Evolutionary conservation across 2,329 filamentous ascomycete species (phyloP), one percentile per base, ranked within the genome.

Genomic region (Talaromyces sp.): DNA sequence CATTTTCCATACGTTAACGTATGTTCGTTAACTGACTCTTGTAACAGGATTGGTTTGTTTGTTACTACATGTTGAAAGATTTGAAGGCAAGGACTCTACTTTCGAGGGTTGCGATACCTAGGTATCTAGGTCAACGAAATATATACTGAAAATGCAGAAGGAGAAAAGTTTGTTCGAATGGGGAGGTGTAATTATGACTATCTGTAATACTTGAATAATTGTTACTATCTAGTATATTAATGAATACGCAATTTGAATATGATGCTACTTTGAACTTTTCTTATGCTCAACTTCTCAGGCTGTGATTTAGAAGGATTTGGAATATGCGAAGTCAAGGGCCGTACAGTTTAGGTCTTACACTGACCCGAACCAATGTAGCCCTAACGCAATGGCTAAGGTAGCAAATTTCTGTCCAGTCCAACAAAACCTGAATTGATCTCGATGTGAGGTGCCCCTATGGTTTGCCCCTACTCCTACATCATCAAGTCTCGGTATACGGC

Each of bases 1-100:
- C 7, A 2, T 19, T 22, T 8, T 47, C 17, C 47, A 22, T 51
- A 5, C 36, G n/a, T 25, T 10, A 31, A 13, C 1, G 5, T 64
- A 5, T 22, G 6, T 19, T 13, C 62, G 51, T 29, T 31, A 45
- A 64, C 63, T 68, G 72, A 72, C 72, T 64, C n/a, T 22, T 2
- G 3, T 51, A 63, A 10, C 65, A 79, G 77, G 58, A 71, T 81
- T 58, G 79, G 79, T 66, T 72, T 81, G 45, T 81, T 72, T 69
- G 75, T 81, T 65, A 80, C 78, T n/a, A 74, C 73, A 60, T 80
- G 78, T 69, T 80, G 74, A 73, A 10, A 4, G 22, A 5, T 15
- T 38, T 17, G 31, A 38, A 38, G 11, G n/a, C n/a, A 22, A 5
- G 10, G n/a, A 36, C 31, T 38, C 29, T n/a, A 11, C 3, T 17